These are phyloP conservation scores for Trichoderma sp. DNA, from an alignment of 2,329 filamentous ascomycete species.

Conservation along the genomic window DNA sequence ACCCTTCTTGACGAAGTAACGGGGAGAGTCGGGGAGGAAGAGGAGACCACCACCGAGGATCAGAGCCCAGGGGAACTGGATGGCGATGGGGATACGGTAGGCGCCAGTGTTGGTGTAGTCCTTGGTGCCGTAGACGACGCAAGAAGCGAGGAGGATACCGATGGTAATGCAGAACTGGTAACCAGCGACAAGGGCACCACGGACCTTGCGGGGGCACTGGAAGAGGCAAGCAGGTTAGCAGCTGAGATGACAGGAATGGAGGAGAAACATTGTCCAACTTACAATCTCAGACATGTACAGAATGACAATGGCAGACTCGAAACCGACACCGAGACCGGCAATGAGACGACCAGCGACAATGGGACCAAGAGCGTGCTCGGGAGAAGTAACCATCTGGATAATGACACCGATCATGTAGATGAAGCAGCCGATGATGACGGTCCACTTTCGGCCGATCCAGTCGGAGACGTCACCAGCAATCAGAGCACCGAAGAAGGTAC, in stretches of 20 bases:
- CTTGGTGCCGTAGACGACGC: conserved; percentile 71
- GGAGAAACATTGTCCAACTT: conserved; percentile 29
- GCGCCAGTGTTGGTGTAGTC: conserved; percentile 59
- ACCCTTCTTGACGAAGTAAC: conserved; percentile 80
- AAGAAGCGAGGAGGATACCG: conserved; percentile 71
- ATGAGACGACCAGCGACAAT: conserved; percentile 73
- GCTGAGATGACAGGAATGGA: not conserved
- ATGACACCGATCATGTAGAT: conserved; percentile 69
- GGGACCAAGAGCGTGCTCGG: conserved; percentile 51
- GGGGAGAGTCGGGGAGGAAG: conserved; percentile 79
- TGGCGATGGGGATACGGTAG: conserved; percentile 76
- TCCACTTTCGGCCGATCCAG: conserved; percentile 68
- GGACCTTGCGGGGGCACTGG: conserved; percentile 63
- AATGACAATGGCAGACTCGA: conserved; percentile 77
- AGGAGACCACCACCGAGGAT: conserved; percentile 71
- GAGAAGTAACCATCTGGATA: conserved; percentile 59
- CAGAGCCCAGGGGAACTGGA: conserved; percentile 79
- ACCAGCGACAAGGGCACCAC: conserved; percentile 74
- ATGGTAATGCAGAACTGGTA: conserved; percentile 85
- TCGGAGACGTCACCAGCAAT: conserved; percentile 77
- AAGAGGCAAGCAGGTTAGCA: not conserved
- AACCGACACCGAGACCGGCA: conserved; percentile 75
- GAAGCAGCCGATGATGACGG: conserved; percentile 67
- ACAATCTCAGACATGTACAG: conserved; percentile 85
- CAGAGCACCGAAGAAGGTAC: conserved; percentile 76